Conservation (phyloP, 2,329 filamentous ascomycete genomes). For the Colletotrichum tropicale region DNA sequence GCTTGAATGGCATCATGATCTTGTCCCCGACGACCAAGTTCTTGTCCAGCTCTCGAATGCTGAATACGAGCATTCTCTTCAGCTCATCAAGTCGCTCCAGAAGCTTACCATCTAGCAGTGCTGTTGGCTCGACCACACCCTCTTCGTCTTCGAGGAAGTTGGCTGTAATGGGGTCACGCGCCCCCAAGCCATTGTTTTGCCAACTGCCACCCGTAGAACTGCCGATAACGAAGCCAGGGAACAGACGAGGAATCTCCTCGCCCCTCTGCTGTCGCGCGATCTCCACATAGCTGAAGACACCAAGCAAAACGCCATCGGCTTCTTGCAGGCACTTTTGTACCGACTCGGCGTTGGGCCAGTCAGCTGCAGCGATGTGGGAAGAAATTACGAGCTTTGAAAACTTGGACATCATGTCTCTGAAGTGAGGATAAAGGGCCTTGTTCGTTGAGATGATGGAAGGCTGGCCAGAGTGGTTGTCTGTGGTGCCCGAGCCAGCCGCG, state of each 20-base stretch:
- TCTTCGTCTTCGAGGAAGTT: conserved; percentile 89
- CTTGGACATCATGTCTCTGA: conserved; percentile 99
- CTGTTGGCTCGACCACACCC: conserved; percentile 70
- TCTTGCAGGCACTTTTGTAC: conserved; percentile 95
- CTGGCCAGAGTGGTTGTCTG: conserved; percentile 97
- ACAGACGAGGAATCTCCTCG: conserved; percentile 89
- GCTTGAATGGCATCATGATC: conserved; percentile 77
- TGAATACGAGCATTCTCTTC: conserved; percentile 83
- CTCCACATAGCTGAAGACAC: conserved; percentile 95
- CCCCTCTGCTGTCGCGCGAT: conserved; percentile 92
- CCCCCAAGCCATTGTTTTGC: conserved; percentile 73
- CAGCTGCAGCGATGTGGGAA: conserved; percentile 94
- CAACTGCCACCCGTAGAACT: conserved; percentile 86
- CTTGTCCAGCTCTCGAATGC: conserved; percentile 87
- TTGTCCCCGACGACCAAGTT: conserved; percentile 79
- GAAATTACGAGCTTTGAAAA: conserved; percentile 99
- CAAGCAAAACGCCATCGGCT: conserved; percentile 93
- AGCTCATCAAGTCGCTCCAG: conserved; percentile 86
- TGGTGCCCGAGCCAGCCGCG: conserved; percentile 95
- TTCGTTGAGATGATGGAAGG: conserved; percentile 99
- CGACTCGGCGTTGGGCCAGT: conserved; percentile 93
- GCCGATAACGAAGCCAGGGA: conserved; percentile 91
- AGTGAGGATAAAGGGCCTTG: conserved; percentile 95
- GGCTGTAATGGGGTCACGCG: conserved; percentile 75
- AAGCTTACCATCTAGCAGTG: conserved; percentile 75